Evolutionary conservation across 73 alveolate species (phyloP), one percentile per base, ranked within the genome.

Genomic region (Stentor roeselii): DNA sequence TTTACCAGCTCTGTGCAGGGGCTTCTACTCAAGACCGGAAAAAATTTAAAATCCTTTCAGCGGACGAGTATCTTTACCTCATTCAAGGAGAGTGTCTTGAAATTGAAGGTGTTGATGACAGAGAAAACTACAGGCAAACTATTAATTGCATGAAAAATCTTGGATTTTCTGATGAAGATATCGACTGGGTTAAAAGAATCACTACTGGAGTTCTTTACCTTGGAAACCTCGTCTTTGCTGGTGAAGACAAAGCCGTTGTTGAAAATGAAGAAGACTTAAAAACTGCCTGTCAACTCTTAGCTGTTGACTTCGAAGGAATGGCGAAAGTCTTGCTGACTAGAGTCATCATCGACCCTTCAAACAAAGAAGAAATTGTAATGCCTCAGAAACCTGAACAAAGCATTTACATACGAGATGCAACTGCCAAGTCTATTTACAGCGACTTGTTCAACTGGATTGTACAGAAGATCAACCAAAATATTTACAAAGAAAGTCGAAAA

Each of bases 371-470:
- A 30, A 38, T 76, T 36, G 39, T 36, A 76, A 38, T 76, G 36
- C 37, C 34, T 82, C 59, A 58, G 34, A 14, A 27, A 35, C 40
- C 59, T 30, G 40, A 59, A 21, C 60, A 82, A 75, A 67, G 75
- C 2, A 40, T 40, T 21, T 32, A 82, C 38, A 75, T 36, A 59
- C 87, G 99, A 83, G 99, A 97, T 82, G 93, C 98, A 0, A 85
- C 93, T 91, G 98, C 99, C 36, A 93, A 92, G 87, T 94, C 97
- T 15, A 82, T 97, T 75, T 97, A 96, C 87, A 98, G 97, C 34
- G 84, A 88, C 60, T 84, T 97, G 86, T 97, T 97, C 88, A 89
- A 94, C 85, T 94, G 96, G 96, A 83, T 97, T 30, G 99, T 97
- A 36, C 36, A 76, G 78, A 82, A 76, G 67, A 89, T 15, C 88